These are phyloP conservation scores for Axilococcus clingmanii DNA, from an alignment of 139 green algal genomes.

Conservation along the genomic window DNA sequence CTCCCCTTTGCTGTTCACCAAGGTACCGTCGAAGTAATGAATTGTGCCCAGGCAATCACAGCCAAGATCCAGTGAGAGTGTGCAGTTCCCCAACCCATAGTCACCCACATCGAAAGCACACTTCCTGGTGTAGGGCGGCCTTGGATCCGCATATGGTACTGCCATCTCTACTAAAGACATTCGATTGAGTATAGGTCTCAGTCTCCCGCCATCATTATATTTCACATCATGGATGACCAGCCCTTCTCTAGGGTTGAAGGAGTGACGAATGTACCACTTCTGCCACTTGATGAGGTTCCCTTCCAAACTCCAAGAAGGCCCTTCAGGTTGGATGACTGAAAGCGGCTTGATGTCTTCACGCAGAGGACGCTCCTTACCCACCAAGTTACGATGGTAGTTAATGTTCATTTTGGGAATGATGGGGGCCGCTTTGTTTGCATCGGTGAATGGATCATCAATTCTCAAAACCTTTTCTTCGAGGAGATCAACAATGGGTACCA, in stretches of 20 bases:
- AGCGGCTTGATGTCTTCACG: conserved; percentile 60
- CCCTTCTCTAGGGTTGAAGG: conserved; percentile 84
- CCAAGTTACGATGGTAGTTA: conserved; percentile 59
- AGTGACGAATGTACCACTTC: conserved; percentile 74
- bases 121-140: conserved; percentile 63
- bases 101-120: conserved; percentile 80
- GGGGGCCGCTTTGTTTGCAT: not conserved
- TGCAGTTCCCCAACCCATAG: conserved; percentile 49
- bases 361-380: conserved; percentile 11
- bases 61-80: conserved; percentile 66
- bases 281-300: conserved; percentile 68
- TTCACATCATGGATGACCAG: conserved; percentile 71
- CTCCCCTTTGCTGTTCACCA: conserved; percentile 55
- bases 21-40: conserved; percentile 69
- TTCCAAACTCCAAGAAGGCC: conserved; percentile 58
- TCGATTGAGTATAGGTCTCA: conserved; percentile 63
- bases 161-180: conserved; percentile 80
- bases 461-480: conserved; percentile 17
- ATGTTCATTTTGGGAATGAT: conserved; percentile 1
- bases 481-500: conserved; percentile 43
- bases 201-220: conserved; percentile 43
- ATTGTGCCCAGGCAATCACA: conserved; percentile 87
- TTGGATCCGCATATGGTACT: conserved; percentile 78
- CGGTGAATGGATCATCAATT: conserved; percentile 18
- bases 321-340: conserved; percentile 63